Conservation (phyloP, 352 stramenopile genomes). For the Phytophthora foliorum region DNA sequence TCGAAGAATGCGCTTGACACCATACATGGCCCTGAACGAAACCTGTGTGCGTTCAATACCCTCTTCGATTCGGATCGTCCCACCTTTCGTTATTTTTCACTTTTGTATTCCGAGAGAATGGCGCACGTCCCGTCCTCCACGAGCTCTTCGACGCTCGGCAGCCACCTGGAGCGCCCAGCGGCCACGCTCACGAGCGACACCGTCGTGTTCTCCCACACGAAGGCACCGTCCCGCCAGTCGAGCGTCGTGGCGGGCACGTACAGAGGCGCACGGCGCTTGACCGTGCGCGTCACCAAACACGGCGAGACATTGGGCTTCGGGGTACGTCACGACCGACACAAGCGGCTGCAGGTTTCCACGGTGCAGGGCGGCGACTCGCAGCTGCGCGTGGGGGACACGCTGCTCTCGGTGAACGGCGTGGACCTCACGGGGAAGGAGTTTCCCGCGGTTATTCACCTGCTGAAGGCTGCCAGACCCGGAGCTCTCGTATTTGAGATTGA, state of each 20-base stretch:
- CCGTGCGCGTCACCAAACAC: constrained; percentile 56
- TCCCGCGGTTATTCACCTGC: constrained; percentile 58
- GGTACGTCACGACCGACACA: constrained; percentile 68
- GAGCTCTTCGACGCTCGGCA: background rate
- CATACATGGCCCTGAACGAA: too few relatives aligned
- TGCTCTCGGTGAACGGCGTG: constrained; percentile 75
- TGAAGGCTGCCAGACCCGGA: constrained; percentile 63
- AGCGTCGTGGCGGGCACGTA: constrained; percentile 20
- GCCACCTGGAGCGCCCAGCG: background rate
- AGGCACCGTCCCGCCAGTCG: constrained; percentile 54
- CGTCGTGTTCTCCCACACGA: constrained; percentile 70
- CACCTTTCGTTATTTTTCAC: too few relatives aligned
- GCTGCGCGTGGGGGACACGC: constrained; percentile 67
- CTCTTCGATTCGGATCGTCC: too few relatives aligned
- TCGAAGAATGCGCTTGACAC: too few relatives aligned
- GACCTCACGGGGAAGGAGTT: constrained; percentile 63
- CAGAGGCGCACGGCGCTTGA: constrained; percentile 33
- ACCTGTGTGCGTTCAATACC: too few relatives aligned
- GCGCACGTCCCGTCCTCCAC: constrained; percentile 12
- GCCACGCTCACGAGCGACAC: constrained; percentile 59
- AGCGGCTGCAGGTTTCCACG: constrained; percentile 68
- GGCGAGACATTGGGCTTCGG: constrained; percentile 73
- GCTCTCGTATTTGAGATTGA: constrained; percentile 73
- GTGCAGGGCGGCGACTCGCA: constrained; percentile 49
- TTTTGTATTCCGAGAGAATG: constrained; percentile 5